phyloP scores from a whole-genome alignment of 2,329 filamentous ascomycete genomes.

The Xylaria sp. region DNA sequence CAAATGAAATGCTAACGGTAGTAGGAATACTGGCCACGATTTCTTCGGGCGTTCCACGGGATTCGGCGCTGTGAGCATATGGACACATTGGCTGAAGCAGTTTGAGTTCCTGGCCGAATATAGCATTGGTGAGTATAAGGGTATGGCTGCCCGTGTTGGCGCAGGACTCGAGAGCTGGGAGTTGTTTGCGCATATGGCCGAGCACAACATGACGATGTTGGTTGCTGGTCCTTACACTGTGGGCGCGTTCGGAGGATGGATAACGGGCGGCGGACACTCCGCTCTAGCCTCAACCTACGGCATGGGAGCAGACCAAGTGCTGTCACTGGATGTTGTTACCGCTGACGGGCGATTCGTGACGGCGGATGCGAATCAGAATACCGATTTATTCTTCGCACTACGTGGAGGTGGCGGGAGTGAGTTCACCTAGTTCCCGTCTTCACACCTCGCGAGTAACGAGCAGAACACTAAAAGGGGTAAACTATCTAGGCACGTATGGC shows the following conservation, averaged over 20 bases:
- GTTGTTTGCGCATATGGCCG: slow-evolving; percentile 46
- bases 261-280: slow-evolving; percentile 63
- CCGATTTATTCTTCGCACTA: slow-evolving; percentile 68
- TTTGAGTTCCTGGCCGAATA: slow-evolving; percentile 53
- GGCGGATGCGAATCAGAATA: slow-evolving; percentile 58
- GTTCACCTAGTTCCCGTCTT: slow-evolving; percentile 10
- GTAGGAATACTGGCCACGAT: slow-evolving; percentile 60
- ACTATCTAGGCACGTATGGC: slow-evolving; percentile 45
- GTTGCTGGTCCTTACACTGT: slow-evolving; percentile 51
- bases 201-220: slow-evolving; percentile 49
- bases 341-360: slow-evolving; percentile 58
- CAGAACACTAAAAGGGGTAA: neutral
- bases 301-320: slow-evolving; percentile 62
- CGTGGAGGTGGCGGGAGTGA: slow-evolving; percentile 61
- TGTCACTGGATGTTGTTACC: slow-evolving; percentile 60
- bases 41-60: slow-evolving; percentile 59
- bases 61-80: slow-evolving; percentile 60
- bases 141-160: slow-evolving; percentile 50
- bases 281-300: slow-evolving; percentile 59
- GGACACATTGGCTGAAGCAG: slow-evolving; percentile 62
- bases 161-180: slow-evolving; percentile 53
- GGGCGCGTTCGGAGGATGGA: slow-evolving; percentile 62
- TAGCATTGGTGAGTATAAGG: slow-evolving; percentile 45
- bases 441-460: neutral
- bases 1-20: neutral